Evolutionary conservation across 305 asterid species (phyloP).

Genomic region (Salvia sclarea): DNA sequence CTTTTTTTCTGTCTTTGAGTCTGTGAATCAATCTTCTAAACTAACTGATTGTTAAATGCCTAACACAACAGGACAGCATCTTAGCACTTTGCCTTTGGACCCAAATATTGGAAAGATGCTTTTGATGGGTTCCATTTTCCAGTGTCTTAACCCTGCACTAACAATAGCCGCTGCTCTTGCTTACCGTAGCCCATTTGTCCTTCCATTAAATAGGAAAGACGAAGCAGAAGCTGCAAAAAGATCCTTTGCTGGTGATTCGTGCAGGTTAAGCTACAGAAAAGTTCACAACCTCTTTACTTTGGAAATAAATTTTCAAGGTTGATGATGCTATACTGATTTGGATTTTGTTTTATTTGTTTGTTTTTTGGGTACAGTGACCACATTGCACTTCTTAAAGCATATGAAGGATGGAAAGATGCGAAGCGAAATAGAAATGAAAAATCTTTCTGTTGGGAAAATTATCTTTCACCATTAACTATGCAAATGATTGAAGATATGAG

Average conservation of each 20-base stretch:
- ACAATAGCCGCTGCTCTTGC: slow-evolving; percentile 98
- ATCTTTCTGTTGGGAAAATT: slow-evolving; percentile 86
- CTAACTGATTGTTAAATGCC: slow-evolving; percentile 3
- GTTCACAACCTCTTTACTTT: neutral
- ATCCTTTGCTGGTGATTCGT: slow-evolving; percentile 88
- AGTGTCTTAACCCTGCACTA: slow-evolving; percentile 88
- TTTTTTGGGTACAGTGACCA: slow-evolving; percentile 65
- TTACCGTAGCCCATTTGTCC: slow-evolving; percentile 86
- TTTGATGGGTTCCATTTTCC: slow-evolving; percentile 94
- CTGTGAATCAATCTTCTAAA: slow-evolving; percentile 16
- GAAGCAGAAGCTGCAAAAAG: slow-evolving; percentile 92
- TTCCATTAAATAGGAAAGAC: slow-evolving; percentile 80
- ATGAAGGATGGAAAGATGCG: slow-evolving; percentile 91
- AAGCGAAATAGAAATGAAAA: slow-evolving; percentile 61
- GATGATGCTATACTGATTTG: slow-evolving; percentile 21
- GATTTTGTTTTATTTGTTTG: neutral
- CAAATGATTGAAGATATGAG: slow-evolving; percentile 94
- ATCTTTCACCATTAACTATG: slow-evolving; percentile 75
- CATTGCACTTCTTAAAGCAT: slow-evolving; percentile 92
- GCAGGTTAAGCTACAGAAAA: slow-evolving; percentile 64
- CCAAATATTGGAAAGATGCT: slow-evolving; percentile 99
- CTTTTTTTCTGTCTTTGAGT: neutral
- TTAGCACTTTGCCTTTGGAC: slow-evolving; percentile 88
- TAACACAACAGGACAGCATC: slow-evolving; percentile 68
- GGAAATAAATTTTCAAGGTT: neutral